Conservation (phyloP, 176 grass and related monocot genomes). For the Carex myosuroides region DNA sequence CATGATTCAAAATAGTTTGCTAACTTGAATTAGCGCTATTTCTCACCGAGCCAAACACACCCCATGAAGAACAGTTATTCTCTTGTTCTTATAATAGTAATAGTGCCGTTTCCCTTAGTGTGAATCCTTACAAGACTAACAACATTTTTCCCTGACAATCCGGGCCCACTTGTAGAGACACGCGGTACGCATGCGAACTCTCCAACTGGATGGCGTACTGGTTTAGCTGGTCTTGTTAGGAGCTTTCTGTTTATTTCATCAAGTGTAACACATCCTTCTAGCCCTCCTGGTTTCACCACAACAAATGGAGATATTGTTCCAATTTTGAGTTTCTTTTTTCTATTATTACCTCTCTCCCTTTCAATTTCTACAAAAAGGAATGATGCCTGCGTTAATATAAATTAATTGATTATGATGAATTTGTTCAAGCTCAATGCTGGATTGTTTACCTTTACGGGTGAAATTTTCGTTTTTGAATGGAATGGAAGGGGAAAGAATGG, state of each 20-base stretch:
- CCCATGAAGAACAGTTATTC: constrained; percentile 20
- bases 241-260: constrained; percentile 87
- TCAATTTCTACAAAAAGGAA: constrained; percentile 9
- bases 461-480: constrained; percentile 14
- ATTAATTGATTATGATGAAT: background rate
- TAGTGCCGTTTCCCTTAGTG: constrained; percentile 70
- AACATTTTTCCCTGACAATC: constrained; percentile 71
- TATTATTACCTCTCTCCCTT: background rate
- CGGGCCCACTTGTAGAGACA: constrained; percentile 45
- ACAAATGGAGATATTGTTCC: constrained; percentile 65
- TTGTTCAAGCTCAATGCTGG: background rate
- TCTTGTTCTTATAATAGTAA: constrained; percentile 90
- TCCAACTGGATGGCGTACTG: constrained; percentile 88
- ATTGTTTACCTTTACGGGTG: constrained; percentile 1
- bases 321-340: background rate
- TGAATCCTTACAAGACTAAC: constrained; percentile 71
- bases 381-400: background rate
- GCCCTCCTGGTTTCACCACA: constrained; percentile 76
- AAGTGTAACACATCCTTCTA: constrained; percentile 78
- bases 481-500: background rate
- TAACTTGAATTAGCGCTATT: too few relatives aligned
- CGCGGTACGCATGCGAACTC: constrained; percentile 69
- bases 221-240: constrained; percentile 56
- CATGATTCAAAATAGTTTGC: too few relatives aligned
- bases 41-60: too few relatives aligned